Percentiles rank a stretch among this genome's conserved stretches.
Conservation (phyloP, 1,284 basidiomycete genomes). For the Fomitopsis palustris region DNA sequence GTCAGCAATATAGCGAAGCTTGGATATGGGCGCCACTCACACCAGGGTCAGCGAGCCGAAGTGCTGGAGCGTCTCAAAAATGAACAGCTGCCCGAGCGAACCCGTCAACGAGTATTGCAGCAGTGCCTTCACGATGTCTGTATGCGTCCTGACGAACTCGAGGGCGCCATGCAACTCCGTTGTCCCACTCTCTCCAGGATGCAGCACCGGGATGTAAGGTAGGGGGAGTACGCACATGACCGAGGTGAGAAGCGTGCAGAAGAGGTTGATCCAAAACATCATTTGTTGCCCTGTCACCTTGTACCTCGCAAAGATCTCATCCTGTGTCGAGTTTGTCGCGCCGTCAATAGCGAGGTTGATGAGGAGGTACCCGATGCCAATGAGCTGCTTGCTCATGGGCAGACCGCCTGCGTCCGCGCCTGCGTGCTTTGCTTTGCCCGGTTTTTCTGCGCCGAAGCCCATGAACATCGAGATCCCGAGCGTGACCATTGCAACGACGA, state of each 20-base stretch:
- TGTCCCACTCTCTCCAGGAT: constrained; percentile 50
- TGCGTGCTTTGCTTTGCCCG: constrained; percentile 40
- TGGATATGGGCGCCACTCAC: constrained; percentile 42
- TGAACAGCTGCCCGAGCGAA: constrained; percentile 94
- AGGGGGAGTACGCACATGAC: constrained; percentile 67
- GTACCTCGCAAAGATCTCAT: constrained; percentile 86
- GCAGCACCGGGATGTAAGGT: constrained; percentile 74
- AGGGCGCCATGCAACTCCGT: constrained; percentile 70
- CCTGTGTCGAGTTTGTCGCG: constrained; percentile 95
- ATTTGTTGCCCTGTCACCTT: constrained; percentile 92
- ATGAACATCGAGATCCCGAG: constrained; percentile 94
- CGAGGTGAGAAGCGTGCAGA: constrained; percentile 70
- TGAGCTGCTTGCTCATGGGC: constrained; percentile 48
- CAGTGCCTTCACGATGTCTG: constrained; percentile 74
- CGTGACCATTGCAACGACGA: constrained; percentile 91
- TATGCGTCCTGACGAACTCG: constrained; percentile 78
- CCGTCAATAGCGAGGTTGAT: constrained; percentile 92
- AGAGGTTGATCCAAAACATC: constrained; percentile 97
- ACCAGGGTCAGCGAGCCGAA: constrained; percentile 94
- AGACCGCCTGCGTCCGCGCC: constrained; percentile 24
- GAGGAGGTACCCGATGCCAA: constrained; percentile 72
- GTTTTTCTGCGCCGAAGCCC: constrained; percentile 70
- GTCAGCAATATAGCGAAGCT: not conserved
- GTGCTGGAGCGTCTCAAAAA: constrained; percentile 96
- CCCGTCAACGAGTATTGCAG: constrained; percentile 88